phyloP scores from a whole-genome alignment of 768 basidiomycete genomes.

The Trametes punicea region DNA sequence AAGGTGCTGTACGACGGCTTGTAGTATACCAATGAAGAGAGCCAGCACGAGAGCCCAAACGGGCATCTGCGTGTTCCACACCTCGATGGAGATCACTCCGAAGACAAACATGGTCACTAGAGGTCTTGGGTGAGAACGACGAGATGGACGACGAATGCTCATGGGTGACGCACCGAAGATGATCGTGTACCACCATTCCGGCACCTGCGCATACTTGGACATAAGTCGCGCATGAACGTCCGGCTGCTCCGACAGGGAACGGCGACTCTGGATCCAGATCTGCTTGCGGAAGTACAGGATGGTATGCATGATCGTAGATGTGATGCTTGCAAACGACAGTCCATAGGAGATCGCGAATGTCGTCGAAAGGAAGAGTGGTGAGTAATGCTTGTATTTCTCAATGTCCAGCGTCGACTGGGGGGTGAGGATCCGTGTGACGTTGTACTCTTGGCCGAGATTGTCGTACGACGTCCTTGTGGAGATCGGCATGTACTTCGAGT shows the following conservation, averaged over 20 bases:
- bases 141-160: not conserved
- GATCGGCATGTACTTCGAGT: constrained; percentile 62
- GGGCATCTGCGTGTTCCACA: constrained; percentile 73
- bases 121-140: not conserved
- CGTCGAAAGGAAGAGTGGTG: constrained; percentile 46
- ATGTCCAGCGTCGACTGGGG: constrained; percentile 34
- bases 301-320: constrained; percentile 70
- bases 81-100: constrained; percentile 64
- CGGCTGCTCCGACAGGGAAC: constrained; percentile 72
- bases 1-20: not conserved
- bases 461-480: constrained; percentile 37
- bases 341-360: constrained; percentile 80
- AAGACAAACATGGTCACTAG: constrained; percentile 63
- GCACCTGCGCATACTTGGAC: constrained; percentile 72
- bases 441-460: constrained; percentile 40
- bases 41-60: constrained; percentile 73
- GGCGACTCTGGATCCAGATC: constrained; percentile 67
- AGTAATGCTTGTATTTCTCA: constrained; percentile 41
- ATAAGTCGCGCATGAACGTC: constrained; percentile 85
- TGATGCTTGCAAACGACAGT: constrained; percentile 77
- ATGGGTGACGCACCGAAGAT: constrained; percentile 44
- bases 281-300: constrained; percentile 75
- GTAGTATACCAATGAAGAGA: constrained; percentile 49
- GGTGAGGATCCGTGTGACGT: constrained; percentile 41
- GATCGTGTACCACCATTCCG: constrained; percentile 80